phyloP scores from a whole-genome alignment of 2,329 filamentous ascomycete genomes.

The Stromatinia cepivora region DNA sequence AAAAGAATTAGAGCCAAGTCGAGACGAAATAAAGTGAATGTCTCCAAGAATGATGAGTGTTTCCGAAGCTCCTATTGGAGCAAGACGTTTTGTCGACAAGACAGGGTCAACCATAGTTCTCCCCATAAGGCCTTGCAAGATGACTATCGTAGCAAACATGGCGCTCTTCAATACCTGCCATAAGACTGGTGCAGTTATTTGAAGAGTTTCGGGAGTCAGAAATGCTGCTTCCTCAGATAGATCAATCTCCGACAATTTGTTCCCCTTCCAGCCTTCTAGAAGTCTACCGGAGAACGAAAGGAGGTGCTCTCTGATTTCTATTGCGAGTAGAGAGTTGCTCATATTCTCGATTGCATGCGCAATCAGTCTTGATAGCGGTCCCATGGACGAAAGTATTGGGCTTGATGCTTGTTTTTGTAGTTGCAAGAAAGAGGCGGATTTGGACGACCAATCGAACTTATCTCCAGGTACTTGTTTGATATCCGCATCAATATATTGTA shows the following conservation, averaged over 20 bases:
- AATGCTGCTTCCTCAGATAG: constrained; percentile 57
- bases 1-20: constrained; percentile 62
- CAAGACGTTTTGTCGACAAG: constrained; percentile 50
- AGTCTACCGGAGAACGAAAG: constrained; percentile 48
- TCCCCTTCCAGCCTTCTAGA: constrained; percentile 65
- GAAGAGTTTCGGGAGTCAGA: constrained; percentile 57
- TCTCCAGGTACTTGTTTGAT: constrained; percentile 51
- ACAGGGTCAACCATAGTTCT: constrained; percentile 56
- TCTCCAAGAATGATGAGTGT: constrained; percentile 63
- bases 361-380: constrained; percentile 62
- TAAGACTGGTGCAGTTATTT: constrained; percentile 59
- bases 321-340: constrained; percentile 46
- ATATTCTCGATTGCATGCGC: constrained; percentile 61
- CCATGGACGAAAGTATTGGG: constrained; percentile 60
- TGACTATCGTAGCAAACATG: constrained; percentile 64
- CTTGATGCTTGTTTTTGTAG: constrained; percentile 56
- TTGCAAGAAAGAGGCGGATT: constrained; percentile 57
- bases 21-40: constrained; percentile 68
- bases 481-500: constrained; percentile 62
- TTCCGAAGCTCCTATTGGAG: constrained; percentile 61
- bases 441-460: constrained; percentile 59
- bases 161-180: constrained; percentile 66
- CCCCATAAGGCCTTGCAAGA: constrained; percentile 59
- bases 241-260: constrained; percentile 67
- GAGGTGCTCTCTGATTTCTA: constrained; percentile 53